Base-by-base conservation (phyloP, 371 early-diverging fungal genomes). In the Nematocida minor region DNA sequence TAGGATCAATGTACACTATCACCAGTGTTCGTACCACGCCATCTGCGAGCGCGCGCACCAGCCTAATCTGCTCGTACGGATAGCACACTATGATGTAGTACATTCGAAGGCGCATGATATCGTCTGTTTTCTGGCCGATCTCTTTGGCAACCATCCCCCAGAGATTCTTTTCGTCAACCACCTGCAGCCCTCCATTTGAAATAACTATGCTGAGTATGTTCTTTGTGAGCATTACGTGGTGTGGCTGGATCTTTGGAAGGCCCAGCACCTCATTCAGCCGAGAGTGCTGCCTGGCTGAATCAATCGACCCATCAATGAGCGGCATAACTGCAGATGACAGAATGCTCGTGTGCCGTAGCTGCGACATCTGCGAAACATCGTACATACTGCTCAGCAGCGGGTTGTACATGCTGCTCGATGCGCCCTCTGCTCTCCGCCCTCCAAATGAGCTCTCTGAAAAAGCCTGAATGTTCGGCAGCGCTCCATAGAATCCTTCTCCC, bases 1-100 rank as follows among this genome's bases (percentile, higher is more conserved):
- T 74, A 6, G 77, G 49, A 11, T 74, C 77, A n/a, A 74, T 55
- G 36, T 74, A 64, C 40, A 74, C 66, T 11, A 64, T 25, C 34
- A 74, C 11, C 47, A 74, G 11, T 0, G 47, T 7, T 1, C 20
- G 9, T 9, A 14, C 36, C 41, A 14, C 41, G 3, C 55, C 27
- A 16, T 4, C 9, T 20, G 38, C n/a, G 9, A 22, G 18, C 29
- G 38, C 64, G 0, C 27, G 4, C 6, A 42, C 20, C 14, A 7
- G 42, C 6, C 18, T 4, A n/a, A 74, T 18, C 47, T 74, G 77
- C 42, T 74, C 77, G 36, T 46, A 74, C 22, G 77, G 66, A 32
- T 74, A 74, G 77, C 77, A 74, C 32, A 74, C 49, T 18, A 74
- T 54, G 34, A 74, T 48, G 38, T 74, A 74, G 64, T 74, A 74